Evolutionary conservation across 345 rosid species (phyloP), one percentile per base, ranked within the genome.

Genomic region (Eucalyptus erythrocorys): DNA sequence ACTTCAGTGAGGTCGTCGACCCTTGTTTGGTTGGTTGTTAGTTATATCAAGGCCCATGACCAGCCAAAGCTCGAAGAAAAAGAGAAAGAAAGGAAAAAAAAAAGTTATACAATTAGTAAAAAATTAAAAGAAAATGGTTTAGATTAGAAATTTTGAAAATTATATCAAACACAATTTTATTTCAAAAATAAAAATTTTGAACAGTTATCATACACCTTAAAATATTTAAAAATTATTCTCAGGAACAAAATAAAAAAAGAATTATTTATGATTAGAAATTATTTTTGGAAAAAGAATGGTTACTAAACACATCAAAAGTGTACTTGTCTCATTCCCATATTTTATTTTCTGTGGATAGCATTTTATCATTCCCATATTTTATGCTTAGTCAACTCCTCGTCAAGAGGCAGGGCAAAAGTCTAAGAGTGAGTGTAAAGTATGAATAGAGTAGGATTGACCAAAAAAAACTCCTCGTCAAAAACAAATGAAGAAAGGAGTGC

Each of bases 1-100:
- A 2, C 57, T 21, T 51, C 1, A 1, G 1, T 0, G 10, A 19
- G 26, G 26, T 51, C 2, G 0, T 0, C 1, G 2, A 51, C 2
- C 57, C 26, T 51, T 0, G 0, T 3, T 0, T 6, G 4, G 10
- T 51, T 51, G 57, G 57, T 51, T 51, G 1, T 51, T 1, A 19
- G 0, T 51, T 2, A 51, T 19, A 51, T 51, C 0, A 0, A 51
- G 1, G 0, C 10, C 9, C 0, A 0, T 10, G 2, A 51, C 26
- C 0, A 21, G 1, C 26, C 26, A 51, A 51, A 51, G 4, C 24
- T 7, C 21, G 24, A 51, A 51, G 10, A 51, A 51, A 1, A 19
- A 19, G 1, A 51, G 0, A 51, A 51, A 51, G 24, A 51, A 50
- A 51, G 1, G 24, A 51, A 51, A 51, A 19, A 2, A 13, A 19